These are phyloP conservation scores for Pseudogymnoascus destructans DNA, from an alignment of 2,329 filamentous ascomycete genomes.

Conservation along the genomic window DNA sequence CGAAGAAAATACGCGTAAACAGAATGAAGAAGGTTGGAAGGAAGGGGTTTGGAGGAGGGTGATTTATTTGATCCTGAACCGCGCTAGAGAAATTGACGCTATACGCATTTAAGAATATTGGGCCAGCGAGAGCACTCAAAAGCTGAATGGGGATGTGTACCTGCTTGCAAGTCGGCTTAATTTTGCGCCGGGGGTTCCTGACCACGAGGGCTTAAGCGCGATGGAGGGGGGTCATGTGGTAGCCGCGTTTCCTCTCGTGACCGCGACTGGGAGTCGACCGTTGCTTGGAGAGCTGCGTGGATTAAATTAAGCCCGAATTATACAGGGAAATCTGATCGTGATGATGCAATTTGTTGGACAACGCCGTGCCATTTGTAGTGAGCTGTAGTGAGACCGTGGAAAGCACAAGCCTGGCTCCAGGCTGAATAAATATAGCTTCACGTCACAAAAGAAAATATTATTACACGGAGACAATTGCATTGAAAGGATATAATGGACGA, in stretches of 20 bases:
- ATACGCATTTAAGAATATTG: background rate
- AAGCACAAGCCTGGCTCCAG: background rate
- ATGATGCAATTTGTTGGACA: background rate
- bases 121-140: background rate
- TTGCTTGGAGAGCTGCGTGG: background rate
- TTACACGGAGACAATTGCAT: background rate
- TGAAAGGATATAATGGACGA: background rate
- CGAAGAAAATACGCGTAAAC: background rate
- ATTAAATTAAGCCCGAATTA: background rate
- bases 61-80: background rate
- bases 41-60: background rate
- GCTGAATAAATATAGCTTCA: background rate
- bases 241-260: background rate
- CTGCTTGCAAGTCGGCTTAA: background rate
- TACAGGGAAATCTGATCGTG: background rate
- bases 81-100: background rate
- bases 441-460: background rate
- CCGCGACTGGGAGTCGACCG: background rate
- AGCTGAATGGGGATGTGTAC: background rate
- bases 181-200: background rate
- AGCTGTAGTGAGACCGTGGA: background rate
- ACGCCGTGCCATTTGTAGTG: background rate
- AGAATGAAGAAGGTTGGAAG: background rate
- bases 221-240: background rate
- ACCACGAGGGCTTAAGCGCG: background rate